Percentiles rank a stretch among this genome's conserved stretches.
Conservation (phyloP, 2,329 filamentous ascomycete species). For the Nemania sp. region DNA sequence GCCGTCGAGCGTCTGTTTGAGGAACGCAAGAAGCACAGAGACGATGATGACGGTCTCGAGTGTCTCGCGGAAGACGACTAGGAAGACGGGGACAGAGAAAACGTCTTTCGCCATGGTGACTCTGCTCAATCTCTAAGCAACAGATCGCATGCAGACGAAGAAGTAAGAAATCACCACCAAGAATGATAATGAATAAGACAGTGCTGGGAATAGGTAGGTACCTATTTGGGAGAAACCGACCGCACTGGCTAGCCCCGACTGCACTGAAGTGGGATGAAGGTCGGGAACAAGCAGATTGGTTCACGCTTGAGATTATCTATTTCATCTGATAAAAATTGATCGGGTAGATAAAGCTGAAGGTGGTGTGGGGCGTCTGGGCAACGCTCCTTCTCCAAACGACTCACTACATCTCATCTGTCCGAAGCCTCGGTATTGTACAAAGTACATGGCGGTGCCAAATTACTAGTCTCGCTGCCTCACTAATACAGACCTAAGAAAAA, state of each 20-base stretch:
- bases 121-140: slow-evolving; percentile 2
- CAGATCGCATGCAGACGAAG: neutral
- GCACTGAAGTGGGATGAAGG: neutral
- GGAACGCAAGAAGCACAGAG: slow-evolving; percentile 81
- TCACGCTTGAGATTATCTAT: slow-evolving; percentile 24
- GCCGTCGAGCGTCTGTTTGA: slow-evolving; percentile 76
- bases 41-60: slow-evolving; percentile 84
- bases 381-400: neutral
- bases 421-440: no score
- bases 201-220: neutral
- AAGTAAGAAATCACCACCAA: neutral
- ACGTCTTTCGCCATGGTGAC: slow-evolving; percentile 34
- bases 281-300: neutral
- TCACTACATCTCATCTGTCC: no score
- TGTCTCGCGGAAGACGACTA: slow-evolving; percentile 86
- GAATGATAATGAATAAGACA: neutral
- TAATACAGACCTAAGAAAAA: no score
- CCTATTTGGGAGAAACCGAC: no score
- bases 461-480: no score
- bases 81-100: slow-evolving; percentile 62
- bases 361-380: slow-evolving; percentile 21
- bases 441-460: no score
- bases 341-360: slow-evolving; percentile 13
- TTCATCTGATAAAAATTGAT: slow-evolving; percentile 23
- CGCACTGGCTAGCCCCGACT: neutral